Evolutionary conservation across 441 rosid genomes (phyloP).

Genomic region (Adansonia grandidieri): DNA sequence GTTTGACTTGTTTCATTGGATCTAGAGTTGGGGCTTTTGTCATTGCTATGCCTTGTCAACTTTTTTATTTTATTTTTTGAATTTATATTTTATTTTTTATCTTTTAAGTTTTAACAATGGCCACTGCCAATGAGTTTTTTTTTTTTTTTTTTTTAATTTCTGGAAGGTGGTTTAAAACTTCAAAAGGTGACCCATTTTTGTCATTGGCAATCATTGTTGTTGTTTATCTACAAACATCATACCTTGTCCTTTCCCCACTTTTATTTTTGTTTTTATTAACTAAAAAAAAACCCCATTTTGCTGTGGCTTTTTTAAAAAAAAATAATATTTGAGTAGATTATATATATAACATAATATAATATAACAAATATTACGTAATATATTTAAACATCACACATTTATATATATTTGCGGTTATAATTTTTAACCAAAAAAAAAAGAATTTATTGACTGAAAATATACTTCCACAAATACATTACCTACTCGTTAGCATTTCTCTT

Average conservation of each 20-base stretch:
- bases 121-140: background rate
- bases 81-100: background rate
- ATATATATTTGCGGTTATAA: too few relatives aligned
- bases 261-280: background rate
- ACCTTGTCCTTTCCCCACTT: background rate
- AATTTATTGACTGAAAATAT: background rate
- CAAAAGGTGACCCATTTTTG: constrained; percentile 25
- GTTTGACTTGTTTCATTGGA: constrained; percentile 45
- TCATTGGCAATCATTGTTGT: constrained; percentile 22
- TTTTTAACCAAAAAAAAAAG: too few relatives aligned
- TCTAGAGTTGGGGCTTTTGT: constrained; percentile 12
- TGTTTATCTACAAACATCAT: background rate
- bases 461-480: background rate
- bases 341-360: too few relatives aligned
- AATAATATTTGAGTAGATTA: background rate
- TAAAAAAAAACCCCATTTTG: background rate
- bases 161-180: constrained; percentile 11
- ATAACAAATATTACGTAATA: too few relatives aligned
- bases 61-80: background rate
- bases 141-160: background rate
- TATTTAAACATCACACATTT: too few relatives aligned
- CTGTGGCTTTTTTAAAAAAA: too few relatives aligned
- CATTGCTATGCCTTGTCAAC: constrained; percentile 25
- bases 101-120: background rate
- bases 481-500: too few relatives aligned